Percentiles rank a stretch among this genome's conserved stretches.
These are phyloP conservation scores for Omphalotus olearius DNA, from an alignment of 1,284 basidiomycete genomes.

Conservation along the genomic window DNA sequence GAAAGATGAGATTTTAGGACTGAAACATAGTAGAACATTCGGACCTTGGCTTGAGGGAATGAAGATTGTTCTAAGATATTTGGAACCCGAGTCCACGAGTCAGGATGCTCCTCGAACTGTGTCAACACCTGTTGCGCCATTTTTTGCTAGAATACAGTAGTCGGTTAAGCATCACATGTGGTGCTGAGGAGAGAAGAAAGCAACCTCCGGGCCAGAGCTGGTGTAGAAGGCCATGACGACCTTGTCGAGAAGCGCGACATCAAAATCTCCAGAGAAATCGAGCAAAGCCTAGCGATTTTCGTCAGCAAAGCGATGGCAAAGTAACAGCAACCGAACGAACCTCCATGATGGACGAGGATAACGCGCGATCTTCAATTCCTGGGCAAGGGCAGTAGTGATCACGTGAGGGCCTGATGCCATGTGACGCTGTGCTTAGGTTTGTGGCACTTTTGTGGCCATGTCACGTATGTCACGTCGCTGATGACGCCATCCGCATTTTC, in stretches of 20 bases:
- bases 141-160: constrained; percentile 67
- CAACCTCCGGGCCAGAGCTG: constrained; percentile 71
- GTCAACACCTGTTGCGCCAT: constrained; percentile 87
- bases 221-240: constrained; percentile 84
- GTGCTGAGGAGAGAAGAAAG: constrained; percentile 21
- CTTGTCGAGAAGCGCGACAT: constrained; percentile 81
- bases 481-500: too few relatives aligned
- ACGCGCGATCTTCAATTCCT: constrained; percentile 11
- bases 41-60: constrained; percentile 89
- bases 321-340: constrained; percentile 20
- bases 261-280: constrained; percentile 85
- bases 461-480: too few relatives aligned
- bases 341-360: constrained; percentile 35
- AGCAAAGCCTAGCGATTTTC: constrained; percentile 60
- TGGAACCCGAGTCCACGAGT: constrained; percentile 97
- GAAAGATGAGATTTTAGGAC: not conserved
- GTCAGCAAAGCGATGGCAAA: constrained; percentile 19
- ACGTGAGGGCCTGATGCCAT: not conserved
- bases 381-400: not conserved
- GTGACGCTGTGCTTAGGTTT: too few relatives aligned
- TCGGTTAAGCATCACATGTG: constrained; percentile 16
- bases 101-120: constrained; percentile 97
- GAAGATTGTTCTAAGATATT: constrained; percentile 85
- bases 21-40: constrained; percentile 15
- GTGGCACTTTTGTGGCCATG: too few relatives aligned